Evolutionary conservation across 2,329 filamentous ascomycete genomes (phyloP), one percentile per base, ranked within the genome.

Genomic region (Phaeosphaeriaceae sp.): DNA sequence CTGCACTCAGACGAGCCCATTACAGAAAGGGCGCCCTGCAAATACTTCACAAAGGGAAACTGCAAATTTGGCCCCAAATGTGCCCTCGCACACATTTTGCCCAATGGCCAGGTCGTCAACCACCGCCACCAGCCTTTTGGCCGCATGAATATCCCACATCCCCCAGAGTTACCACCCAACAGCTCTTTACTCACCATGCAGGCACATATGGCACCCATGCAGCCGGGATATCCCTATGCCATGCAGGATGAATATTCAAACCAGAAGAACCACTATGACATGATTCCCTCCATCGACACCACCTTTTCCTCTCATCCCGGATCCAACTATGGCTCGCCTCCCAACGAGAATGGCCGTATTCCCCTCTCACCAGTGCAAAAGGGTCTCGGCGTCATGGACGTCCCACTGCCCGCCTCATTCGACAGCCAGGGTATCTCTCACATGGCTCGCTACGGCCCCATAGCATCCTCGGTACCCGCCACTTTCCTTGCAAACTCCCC

Each of bases 31-130:
- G 86, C 95, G 59, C 85, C 85, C 11, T 99, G 94, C 87, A 99
- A 97, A 77, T 99, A 97, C 78, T 99, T 97, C 74, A 89, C 92
- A 70, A 99, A 97, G 91, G 94, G 94, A 61, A 97, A 97, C 76
- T 99, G 94, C 86, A 97, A 97, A 75, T 99, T 97, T 73, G 94
- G 94, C 55, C 89, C 91, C 57, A 97, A 97, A 77, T 99, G 94
- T 80, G 93, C 93, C 68, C 90, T 97, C 70, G 90, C 95, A 59
- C 94, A 99, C 75, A 89, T 97, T 67, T 87, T 97, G 40, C 92
- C 92, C 62, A 92, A 97, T 74, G 94, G 94, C 52, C 87, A 91
- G 65, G 86, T 93, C 70, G 90, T 97, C 71, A 97, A 97, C 75
- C 77, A 89, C 81, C 78, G 76, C 53, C 65, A 66, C 48, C 69